Evolutionary conservation across 495 filamentous ascomycete species (phyloP), one percentile per base, ranked within the genome.

Genomic region (Sordaria brevicollis): DNA sequence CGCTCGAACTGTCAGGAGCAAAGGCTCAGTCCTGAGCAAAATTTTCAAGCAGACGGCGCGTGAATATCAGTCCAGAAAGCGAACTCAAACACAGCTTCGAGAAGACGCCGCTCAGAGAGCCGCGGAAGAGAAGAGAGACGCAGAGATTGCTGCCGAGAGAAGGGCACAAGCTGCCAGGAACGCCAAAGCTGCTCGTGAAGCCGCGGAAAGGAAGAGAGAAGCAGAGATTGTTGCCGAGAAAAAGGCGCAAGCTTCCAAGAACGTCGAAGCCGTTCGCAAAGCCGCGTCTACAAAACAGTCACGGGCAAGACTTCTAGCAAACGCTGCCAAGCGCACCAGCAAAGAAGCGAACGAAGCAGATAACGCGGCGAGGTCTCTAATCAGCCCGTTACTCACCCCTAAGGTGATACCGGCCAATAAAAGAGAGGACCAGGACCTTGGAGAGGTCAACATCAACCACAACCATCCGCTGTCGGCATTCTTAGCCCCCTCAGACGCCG

Each of bases 401-500:
- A 31, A 21, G 13, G 13, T 62, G 11, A 62, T 62, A 5, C 25
- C 49, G 49, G 43, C 43, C 43, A 19, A 5, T 54, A 25, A 54
- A 25, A 35, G 17, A 68, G 19, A 17, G 36, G n/a, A 29, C 31
- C 67, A 41, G 39, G 39, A 21, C 19, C 19, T 39, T 19, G 66
- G 33, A 10, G 38, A 68, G 66, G 25, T 41, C 35, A 68, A n/a
- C 1, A 17, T 41, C 65, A 38, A 15, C 65, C 10, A 43, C n/a
- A 19, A 49, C 21, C 29, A 29, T 13, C 35, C 35, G 17, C 17
- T 67, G 31, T 37, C n/a, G 37, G 62, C 69, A 11, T 77, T 79
- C 74, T 77, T 78, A 37, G 72, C 76, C 17, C 36, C 68, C 5
- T 36, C 71, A 25, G 74, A 71, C 65, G 67, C 77, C 71, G 74